phyloP scores from a whole-genome alignment of 176 grass and related monocot genomes.

The Zoysia japonica region DNA sequence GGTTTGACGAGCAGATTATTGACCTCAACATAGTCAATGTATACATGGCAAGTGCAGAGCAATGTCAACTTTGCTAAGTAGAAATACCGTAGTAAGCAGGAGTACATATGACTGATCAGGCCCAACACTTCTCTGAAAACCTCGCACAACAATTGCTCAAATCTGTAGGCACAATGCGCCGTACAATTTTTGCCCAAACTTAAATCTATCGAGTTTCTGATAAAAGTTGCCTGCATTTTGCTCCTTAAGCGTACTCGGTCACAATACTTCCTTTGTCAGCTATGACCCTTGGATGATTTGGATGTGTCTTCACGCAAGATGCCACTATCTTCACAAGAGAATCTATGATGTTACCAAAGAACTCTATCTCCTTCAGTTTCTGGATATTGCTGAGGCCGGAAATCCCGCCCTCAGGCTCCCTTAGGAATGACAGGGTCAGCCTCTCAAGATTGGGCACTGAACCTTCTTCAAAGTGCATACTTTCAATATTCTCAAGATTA shows the following conservation, averaged over 20 bases:
- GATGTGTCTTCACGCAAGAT: slow-evolving; percentile 23
- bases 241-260: slow-evolving; percentile 4
- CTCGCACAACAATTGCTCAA: not conserved
- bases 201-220: not conserved
- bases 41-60: too few relatives aligned
- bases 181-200: not conserved
- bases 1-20: too few relatives aligned
- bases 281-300: not conserved
- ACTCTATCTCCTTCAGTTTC: slow-evolving; percentile 18
- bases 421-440: slow-evolving; percentile 15
- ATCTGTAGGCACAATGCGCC: too few relatives aligned
- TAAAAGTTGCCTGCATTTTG: not conserved
- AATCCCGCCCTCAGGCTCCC: slow-evolving; percentile 9
- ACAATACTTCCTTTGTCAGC: slow-evolving; percentile 5
- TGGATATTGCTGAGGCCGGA: not conserved
- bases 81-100: too few relatives aligned
- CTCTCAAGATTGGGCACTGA: slow-evolving; percentile 28
- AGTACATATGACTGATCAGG: too few relatives aligned
- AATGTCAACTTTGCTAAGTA: too few relatives aligned
- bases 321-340: slow-evolving; percentile 13
- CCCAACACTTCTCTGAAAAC: too few relatives aligned
- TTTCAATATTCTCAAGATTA: slow-evolving; percentile 25
- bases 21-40: too few relatives aligned
- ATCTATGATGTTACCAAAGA: slow-evolving; percentile 28
- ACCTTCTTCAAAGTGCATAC: slow-evolving; percentile 10